Evolutionary conservation across 352 stramenopile genomes (phyloP).

Genomic region (Pythium rishiriense): DNA sequence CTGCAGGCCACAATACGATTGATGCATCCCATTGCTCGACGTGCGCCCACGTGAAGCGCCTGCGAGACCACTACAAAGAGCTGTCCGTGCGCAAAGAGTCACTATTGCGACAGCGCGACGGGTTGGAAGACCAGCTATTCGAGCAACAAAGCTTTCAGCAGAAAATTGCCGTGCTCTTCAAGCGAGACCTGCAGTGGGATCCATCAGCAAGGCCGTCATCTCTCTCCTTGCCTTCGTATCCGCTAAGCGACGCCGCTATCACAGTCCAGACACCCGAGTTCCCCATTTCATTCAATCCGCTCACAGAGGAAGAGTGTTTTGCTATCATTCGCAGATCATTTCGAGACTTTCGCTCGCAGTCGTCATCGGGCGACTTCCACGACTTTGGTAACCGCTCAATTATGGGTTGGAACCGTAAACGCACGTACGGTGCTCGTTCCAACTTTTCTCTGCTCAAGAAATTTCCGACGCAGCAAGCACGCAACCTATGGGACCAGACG

Average conservation of each 20-base stretch:
- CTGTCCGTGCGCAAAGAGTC: conserved; percentile 31
- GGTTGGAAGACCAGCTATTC: conserved; percentile 32
- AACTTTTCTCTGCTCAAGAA: conserved; percentile 38
- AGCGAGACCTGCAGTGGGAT: conserved; percentile 17
- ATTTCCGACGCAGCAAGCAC: conserved; percentile 25
- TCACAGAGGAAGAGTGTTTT: conserved; percentile 30
- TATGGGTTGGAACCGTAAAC: conserved; percentile 42
- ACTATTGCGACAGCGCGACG: conserved; percentile 27
- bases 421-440: conserved; percentile 29
- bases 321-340: conserved; percentile 19
- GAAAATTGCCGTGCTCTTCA: conserved; percentile 25
- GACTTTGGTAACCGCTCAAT: conserved; percentile 19
- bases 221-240: background rate
- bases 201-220: background rate
- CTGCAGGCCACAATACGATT: background rate
- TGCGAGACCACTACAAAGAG: conserved; percentile 24
- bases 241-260: background rate
- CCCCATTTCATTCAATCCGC: conserved; percentile 27
- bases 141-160: conserved; percentile 31
- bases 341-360: conserved; percentile 26
- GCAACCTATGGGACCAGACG: conserved; percentile 17
- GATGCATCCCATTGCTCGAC: conserved; percentile 5
- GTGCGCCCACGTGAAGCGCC: conserved; percentile 8
- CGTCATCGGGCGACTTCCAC: conserved; percentile 16
- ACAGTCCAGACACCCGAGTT: conserved; percentile 21